Percentiles rank a stretch among this genome's conserved stretches.
These are phyloP conservation scores for Annulohypoxylon stygium DNA, from an alignment of 495 filamentous ascomycete species.

Conservation along the genomic window DNA sequence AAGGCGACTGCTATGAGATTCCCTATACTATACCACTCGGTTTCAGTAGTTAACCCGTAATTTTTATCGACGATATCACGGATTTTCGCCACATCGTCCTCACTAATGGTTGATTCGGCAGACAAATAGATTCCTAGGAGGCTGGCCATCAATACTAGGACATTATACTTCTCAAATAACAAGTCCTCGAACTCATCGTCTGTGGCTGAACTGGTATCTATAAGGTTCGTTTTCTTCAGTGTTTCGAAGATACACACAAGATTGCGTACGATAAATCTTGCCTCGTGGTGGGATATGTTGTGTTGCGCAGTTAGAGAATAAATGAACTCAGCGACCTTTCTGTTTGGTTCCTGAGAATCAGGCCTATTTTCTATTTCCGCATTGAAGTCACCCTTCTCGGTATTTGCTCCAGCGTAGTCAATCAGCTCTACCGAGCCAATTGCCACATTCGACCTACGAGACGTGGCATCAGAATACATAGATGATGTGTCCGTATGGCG, in stretches of 20 bases:
- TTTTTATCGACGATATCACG: not conserved
- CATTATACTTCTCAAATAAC: not conserved
- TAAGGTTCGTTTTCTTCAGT: not conserved
- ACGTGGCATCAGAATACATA: not conserved
- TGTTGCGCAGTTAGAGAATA: not conserved
- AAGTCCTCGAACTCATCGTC: not conserved
- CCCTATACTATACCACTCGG: not conserved
- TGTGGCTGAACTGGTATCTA: not conserved
- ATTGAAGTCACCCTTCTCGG: slow-evolving; percentile 1
- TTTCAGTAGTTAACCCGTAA: not conserved
- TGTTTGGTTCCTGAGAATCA: not conserved
- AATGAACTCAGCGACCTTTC: slow-evolving; percentile 1
- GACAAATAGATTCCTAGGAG: not conserved
- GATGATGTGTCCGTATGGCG: not conserved
- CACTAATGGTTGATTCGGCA: not conserved
- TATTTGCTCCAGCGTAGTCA: not conserved
- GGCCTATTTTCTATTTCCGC: not conserved
- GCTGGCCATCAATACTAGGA: not conserved
- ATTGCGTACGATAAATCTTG: not conserved
- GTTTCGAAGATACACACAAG: not conserved
- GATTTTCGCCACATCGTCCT: not conserved
- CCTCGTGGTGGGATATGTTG: not conserved
- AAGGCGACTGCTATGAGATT: not conserved
- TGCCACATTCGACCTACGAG: not conserved
- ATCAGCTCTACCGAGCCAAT: not conserved